Percentiles rank a stretch among this genome's conserved stretches.
These are phyloP conservation scores for Chrysanthemum seticuspe DNA, from an alignment of 129 eudicot species.

Conservation along the genomic window DNA sequence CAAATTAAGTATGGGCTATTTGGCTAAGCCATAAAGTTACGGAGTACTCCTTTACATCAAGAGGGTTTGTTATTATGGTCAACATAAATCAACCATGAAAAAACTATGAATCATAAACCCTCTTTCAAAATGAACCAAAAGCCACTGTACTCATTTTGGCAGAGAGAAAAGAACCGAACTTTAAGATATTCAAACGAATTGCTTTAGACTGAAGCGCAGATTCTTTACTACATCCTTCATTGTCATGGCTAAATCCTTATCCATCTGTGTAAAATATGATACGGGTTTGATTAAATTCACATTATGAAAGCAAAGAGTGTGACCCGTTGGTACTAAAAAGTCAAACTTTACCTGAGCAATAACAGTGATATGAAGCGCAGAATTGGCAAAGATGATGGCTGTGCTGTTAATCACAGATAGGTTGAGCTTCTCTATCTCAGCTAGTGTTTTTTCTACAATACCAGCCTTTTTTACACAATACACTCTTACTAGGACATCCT, in stretches of 20 bases:
- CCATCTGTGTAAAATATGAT: constrained; percentile 3
- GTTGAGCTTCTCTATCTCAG: constrained; percentile 51
- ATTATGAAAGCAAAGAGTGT: neutral
- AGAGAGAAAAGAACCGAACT: constrained; percentile 8
- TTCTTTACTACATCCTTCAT: constrained; percentile 7
- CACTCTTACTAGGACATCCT: constrained; percentile 52
- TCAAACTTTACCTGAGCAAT: constrained; percentile 7
- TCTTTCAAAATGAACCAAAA: constrained; percentile 55
- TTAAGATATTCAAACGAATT: neutral
- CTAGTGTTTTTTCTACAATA: constrained; percentile 39
- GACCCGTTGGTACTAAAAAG: neutral
- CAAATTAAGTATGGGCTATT: neutral
- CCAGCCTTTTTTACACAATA: constrained; percentile 54
- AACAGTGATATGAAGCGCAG: constrained; percentile 17
- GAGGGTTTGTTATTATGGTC: constrained; percentile 42
- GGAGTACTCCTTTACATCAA: constrained; percentile 36
- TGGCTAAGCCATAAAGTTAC: neutral
- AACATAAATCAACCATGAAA: constrained; percentile 39
- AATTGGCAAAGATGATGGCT: neutral
- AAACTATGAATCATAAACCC: constrained; percentile 35
- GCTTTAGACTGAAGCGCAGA: neutral
- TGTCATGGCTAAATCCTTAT: constrained; percentile 3
- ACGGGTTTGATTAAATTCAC: neutral
- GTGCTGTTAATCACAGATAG: constrained; percentile 28
- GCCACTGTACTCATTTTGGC: constrained; percentile 29